Percentiles rank a stretch among this genome's conserved stretches.
These are phyloP conservation scores for Urtica urens DNA, from an alignment of 306 rosid species.

Conservation along the genomic window DNA sequence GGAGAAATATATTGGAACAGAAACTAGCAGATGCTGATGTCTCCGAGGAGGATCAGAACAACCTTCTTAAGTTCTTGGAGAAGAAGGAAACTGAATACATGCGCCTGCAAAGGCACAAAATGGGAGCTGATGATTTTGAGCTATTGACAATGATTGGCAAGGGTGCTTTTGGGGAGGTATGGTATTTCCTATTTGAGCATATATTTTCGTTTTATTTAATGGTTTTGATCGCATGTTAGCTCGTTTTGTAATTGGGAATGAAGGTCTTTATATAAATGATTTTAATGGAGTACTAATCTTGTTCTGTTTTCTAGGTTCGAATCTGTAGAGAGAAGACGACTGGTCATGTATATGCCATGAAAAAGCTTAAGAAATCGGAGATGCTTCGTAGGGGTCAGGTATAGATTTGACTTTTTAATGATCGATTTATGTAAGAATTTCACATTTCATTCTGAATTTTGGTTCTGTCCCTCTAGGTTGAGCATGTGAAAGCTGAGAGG, in stretches of 20 bases:
- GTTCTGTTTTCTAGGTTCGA: slow-evolving; percentile 64
- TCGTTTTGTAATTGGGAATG: not conserved
- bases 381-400: slow-evolving; percentile 99
- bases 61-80: slow-evolving; percentile 80
- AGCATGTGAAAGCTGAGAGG: slow-evolving; percentile 96
- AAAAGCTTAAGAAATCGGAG: slow-evolving; percentile 95
- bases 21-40: slow-evolving; percentile 98
- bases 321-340: slow-evolving; percentile 82
- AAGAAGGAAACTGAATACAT: slow-evolving; percentile 97
- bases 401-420: slow-evolving; percentile 19
- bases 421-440: slow-evolving; percentile 11
- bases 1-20: slow-evolving; percentile 75
- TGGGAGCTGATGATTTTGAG: slow-evolving; percentile 93
- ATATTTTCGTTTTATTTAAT: not conserved
- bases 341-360: slow-evolving; percentile 91
- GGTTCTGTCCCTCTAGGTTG: slow-evolving; percentile 43
- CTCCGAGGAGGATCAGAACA: slow-evolving; percentile 94
- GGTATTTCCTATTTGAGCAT: not conserved
- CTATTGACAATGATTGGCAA: slow-evolving; percentile 91
- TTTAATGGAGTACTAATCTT: slow-evolving; percentile 16
- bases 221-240: not conserved
- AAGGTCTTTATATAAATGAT: not conserved
- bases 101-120: slow-evolving; percentile 98
- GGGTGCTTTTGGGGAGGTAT: slow-evolving; percentile 99
- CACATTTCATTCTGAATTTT: slow-evolving; percentile 11